Percentiles rank a stretch among this genome's conserved stretches.
Conservation (phyloP, 495 filamentous ascomycete species). For the Aspergillus campestris region DNA sequence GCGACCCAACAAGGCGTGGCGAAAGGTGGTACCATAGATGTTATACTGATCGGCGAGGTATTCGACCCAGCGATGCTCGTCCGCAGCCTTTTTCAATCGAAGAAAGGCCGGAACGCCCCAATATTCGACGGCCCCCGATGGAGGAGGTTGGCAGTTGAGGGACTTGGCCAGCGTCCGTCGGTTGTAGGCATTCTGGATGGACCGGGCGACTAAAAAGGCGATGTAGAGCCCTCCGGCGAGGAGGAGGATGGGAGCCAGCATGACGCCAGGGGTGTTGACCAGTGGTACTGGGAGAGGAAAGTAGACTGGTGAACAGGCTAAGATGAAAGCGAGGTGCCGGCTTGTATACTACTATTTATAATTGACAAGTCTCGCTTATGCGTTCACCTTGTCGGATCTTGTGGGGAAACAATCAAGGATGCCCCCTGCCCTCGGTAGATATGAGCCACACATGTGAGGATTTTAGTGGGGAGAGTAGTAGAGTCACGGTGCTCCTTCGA, state of each 20-base stretch:
- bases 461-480: too few relatives aligned
- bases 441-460: too few relatives aligned
- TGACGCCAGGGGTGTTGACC: conserved; percentile 3
- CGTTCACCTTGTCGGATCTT: too few relatives aligned
- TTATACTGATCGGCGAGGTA: conserved; percentile 21
- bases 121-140: conserved; percentile 10
- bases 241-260: conserved; percentile 16
- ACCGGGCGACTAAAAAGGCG: conserved; percentile 19
- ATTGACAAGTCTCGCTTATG: too few relatives aligned
- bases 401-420: too few relatives aligned
- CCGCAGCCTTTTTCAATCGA: conserved; percentile 19
- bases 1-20: conserved; percentile 17
- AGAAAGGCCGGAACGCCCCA: conserved; percentile 28
- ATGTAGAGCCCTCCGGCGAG: conserved; percentile 13
- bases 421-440: too few relatives aligned
- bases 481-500: neutral
- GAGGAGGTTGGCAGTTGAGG: conserved; percentile 27
- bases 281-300: neutral
- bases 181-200: conserved; percentile 15
- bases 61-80: conserved; percentile 27
- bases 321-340: neutral
- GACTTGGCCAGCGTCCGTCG: conserved; percentile 27
- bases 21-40: conserved; percentile 30
- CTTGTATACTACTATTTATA: too few relatives aligned
- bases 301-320: neutral